Evolutionary conservation across 176 grass and related monocot genomes (phyloP), one percentile per base, ranked within the genome.

Genomic region (Ensete ventricosum): DNA sequence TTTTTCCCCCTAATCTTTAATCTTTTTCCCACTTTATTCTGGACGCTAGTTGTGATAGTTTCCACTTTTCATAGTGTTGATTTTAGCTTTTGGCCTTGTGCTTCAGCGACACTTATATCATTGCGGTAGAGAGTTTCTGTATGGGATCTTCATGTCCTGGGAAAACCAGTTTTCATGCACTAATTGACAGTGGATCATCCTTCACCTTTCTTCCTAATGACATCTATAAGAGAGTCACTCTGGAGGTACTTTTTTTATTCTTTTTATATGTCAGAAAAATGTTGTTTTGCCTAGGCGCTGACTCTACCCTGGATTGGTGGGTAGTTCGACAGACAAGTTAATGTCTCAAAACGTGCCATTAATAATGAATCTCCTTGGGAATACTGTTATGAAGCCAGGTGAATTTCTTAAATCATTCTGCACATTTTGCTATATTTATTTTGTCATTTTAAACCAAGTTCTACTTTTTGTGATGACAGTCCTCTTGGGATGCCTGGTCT

Each of bases 281-380:
- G 73, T 75, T 12, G 34, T 51, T 70, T 14, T 2, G 58, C n/a
- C 34, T 50, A 76, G 34, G 34, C 55, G 62, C 73, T 89, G 64
- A 83, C 69, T 81, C 60, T 49, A 67, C 79, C 73, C 71, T 81
- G 77, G 71, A 78, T 80, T 52, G 23, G 34, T 43, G 34, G 83
- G 51, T 92, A 99, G 90, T 99, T 99, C 78, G 78, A 94, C 81
- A 87, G 79, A 74, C 95, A 94, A 86, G 81, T 94, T 62, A 91
- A 89, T 82, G 79, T 78, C 81, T 75, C 90, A 55, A 87, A 81
- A 82, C 67, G 77, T 78, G 50, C 62, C 53, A 78, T 27, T 58
- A 82, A 78, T 50, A n/a, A 43, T 76, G 90, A 73, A 66, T 75
- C 57, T 81, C 57, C 75, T 73, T 94, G 78, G 21, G 83, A 89